Percentiles rank a stretch among this genome's conserved stretches.
Conservation (phyloP, 345 rosid genomes). For the Cardamine chenopodiifolia region DNA sequence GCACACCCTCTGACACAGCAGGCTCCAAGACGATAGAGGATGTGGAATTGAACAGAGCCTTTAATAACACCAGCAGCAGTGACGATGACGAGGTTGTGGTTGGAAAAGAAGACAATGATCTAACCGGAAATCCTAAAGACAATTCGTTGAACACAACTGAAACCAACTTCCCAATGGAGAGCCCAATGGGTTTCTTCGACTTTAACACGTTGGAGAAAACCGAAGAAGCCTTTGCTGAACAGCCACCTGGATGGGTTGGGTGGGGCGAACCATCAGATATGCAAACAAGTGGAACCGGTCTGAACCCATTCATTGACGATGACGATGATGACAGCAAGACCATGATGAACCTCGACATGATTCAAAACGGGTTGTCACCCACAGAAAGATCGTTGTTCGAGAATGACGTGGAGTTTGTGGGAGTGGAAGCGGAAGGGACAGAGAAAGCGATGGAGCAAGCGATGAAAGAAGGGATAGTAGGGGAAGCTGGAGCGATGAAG, state of each 20-base stretch:
- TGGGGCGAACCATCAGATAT: slow-evolving; percentile 74
- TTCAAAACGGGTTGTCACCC: slow-evolving; percentile 44
- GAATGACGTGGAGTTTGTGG: slow-evolving; percentile 96
- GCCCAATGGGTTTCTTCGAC: slow-evolving; percentile 45
- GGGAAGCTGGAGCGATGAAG: slow-evolving; percentile 89
- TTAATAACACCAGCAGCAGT: slow-evolving; percentile 43
- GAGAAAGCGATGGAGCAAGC: slow-evolving; percentile 97
- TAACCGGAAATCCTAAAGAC: slow-evolving; percentile 54
- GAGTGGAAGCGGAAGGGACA: slow-evolving; percentile 82
- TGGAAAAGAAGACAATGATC: slow-evolving; percentile 82
- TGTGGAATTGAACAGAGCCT: slow-evolving; percentile 62
- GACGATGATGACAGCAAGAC: slow-evolving; percentile 46
- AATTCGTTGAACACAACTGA: slow-evolving; percentile 18
- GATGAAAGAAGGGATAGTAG: slow-evolving; percentile 88
- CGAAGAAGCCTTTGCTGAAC: slow-evolving; percentile 61
- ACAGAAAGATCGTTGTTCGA: slow-evolving; percentile 74
- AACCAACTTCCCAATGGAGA: slow-evolving; percentile 36
- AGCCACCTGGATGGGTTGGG: slow-evolving; percentile 85
- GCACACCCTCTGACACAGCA: slow-evolving; percentile 56
- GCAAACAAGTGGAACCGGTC: slow-evolving; percentile 61
- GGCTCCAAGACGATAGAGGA: slow-evolving; percentile 68
- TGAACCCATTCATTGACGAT: slow-evolving; percentile 77
- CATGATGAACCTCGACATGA: slow-evolving; percentile 48
- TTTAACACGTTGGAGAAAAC: slow-evolving; percentile 50
- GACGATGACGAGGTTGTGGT: slow-evolving; percentile 97